Evolutionary conservation across 106 monocot species (phyloP).

Genomic region (Platanthera zijinensis): DNA sequence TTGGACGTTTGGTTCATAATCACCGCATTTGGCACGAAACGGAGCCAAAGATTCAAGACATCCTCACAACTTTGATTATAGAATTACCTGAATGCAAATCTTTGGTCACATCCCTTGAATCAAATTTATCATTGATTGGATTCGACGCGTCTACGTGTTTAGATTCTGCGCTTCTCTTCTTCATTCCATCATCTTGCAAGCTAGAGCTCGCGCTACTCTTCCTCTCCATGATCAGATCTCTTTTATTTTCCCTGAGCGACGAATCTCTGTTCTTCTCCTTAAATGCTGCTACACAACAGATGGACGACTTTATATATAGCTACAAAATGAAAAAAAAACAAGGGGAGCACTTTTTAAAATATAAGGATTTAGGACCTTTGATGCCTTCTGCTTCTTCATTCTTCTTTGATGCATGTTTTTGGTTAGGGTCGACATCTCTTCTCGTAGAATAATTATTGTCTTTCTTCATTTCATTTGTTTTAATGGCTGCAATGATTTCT

Average conservation of each 20-base stretch:
- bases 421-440: not conserved
- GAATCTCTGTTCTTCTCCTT: slow-evolving; percentile 2
- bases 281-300: not conserved
- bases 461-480: slow-evolving; percentile 5
- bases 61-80: not conserved
- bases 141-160: not conserved
- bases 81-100: slow-evolving; percentile 2
- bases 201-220: not conserved
- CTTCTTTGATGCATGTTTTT: not conserved
- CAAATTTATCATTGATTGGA: not conserved
- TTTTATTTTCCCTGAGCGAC: no score
- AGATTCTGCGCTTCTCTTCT: not conserved
- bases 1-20: no score
- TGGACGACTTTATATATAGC: not conserved
- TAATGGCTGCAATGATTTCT: not conserved
- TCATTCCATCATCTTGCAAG: not conserved
- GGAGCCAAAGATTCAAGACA: no score
- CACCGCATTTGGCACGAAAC: no score
- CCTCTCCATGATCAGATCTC: not conserved
- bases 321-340: not conserved
- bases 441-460: not conserved
- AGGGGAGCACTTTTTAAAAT: not conserved
- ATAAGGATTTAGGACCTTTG: slow-evolving; percentile 1
- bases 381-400: slow-evolving; percentile 1
- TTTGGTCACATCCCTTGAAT: not conserved